Percentiles rank a stretch among this genome's conserved stretches.
Evolutionary conservation across 1,139 yeast genomes (phyloP).

Genomic region (Hansenula anomala): DNA sequence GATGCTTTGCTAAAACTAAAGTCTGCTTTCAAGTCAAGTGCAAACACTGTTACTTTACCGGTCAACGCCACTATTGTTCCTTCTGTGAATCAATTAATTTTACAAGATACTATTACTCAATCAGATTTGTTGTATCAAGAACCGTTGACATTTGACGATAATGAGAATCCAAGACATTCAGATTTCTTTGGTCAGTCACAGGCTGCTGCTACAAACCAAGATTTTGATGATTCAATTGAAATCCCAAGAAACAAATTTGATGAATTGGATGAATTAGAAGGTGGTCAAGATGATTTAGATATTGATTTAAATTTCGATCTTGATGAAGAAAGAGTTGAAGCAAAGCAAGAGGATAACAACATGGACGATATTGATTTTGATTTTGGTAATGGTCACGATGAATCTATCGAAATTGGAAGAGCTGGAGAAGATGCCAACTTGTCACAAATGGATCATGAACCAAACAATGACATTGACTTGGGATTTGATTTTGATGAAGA

Average conservation of each 20-base stretch:
- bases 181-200: constrained; percentile 13
- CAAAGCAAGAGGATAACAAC: constrained; percentile 1
- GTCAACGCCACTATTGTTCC: constrained; percentile 47
- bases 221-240: constrained; percentile 52
- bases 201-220: constrained; percentile 13
- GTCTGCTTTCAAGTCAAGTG: constrained; percentile 57
- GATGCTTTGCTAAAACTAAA: constrained; percentile 73
- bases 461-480: constrained; percentile 10
- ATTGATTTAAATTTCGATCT: constrained; percentile 31
- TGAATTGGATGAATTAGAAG: constrained; percentile 20
- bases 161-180: constrained; percentile 6
- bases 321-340: constrained; percentile 17
- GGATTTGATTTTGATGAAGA: constrained; percentile 10
- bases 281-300: constrained; percentile 23
- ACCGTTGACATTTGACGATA: constrained; percentile 55
- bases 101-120: constrained; percentile 77
- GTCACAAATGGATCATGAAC: constrained; percentile 7
- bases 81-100: constrained; percentile 50
- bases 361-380: constrained; percentile 6
- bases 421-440: constrained; percentile 23
- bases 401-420: constrained; percentile 31
- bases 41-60: constrained; percentile 38
- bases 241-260: constrained; percentile 41
- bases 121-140: constrained; percentile 67
- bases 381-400: constrained; percentile 14